A percentile compares a stretch with the other conserved stretches of the same genome.
phyloP scores from a whole-genome alignment of 176 grass and related monocot species.

The Thalia dealbata region DNA sequence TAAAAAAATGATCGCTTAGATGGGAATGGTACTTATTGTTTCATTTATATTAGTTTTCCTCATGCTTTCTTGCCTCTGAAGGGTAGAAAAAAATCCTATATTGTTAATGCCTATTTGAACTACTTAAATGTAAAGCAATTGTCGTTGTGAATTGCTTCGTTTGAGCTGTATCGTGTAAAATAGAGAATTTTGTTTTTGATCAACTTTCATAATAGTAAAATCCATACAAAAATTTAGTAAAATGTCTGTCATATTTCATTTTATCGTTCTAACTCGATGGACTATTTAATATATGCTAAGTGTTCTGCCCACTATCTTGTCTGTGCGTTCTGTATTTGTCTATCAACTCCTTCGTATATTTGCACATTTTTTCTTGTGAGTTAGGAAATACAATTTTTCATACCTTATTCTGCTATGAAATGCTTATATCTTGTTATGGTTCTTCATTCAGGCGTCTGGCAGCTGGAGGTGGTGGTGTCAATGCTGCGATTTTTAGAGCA shows the following conservation, averaged over 20 bases:
- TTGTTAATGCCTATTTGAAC: not conserved
- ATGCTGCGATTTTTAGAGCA: conserved; percentile 77
- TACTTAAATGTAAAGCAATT: not conserved
- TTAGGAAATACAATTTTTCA: too few species aligned
- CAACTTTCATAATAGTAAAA: not conserved
- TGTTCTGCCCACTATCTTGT: not conserved
- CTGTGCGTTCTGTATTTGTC: not conserved
- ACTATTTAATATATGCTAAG: too few species aligned
- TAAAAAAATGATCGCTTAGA: not conserved
- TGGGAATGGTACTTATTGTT: not conserved
- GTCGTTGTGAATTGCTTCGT: not conserved
- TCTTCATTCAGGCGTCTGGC: conserved; percentile 57
- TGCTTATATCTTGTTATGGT: conserved; percentile 2
- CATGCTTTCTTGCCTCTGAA: not conserved
- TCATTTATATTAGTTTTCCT: too few species aligned
- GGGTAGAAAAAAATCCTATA: not conserved
- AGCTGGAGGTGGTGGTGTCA: conserved; percentile 92
- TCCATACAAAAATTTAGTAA: not conserved
- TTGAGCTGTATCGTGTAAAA: not conserved
- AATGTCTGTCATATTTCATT: not conserved
- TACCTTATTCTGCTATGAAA: not conserved
- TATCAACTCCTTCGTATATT: not conserved
- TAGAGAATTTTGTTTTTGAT: not conserved
- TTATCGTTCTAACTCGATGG: not conserved
- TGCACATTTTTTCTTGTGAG: not conserved